Base-by-base conservation (phyloP, 805 yeast genomes). In the Maudiozyma barnettii region DNA sequence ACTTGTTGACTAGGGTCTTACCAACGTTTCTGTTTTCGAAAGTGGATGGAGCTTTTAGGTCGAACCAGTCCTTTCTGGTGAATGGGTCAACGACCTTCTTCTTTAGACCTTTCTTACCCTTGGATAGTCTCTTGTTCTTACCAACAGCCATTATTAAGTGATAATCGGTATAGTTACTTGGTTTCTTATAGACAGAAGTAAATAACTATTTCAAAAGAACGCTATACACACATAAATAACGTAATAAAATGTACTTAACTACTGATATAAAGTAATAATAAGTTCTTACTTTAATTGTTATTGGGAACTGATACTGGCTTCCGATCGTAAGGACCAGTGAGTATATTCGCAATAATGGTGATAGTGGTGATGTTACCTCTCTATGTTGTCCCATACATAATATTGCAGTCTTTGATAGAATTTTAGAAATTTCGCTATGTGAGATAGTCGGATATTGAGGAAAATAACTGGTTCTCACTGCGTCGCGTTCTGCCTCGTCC, bases 71-170 rank as follows among this genome's bases (percentile, higher is more conserved):
- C 79, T 90, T 90, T 77, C 90, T 88, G 82, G 96, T 79, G 91
- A 90, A 91, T 71, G 98, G 97, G 81, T 90, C 98, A 63, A 88
- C 95, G 70, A 86, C 91, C 84, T 83, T 91, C 95, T 91, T 91
- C 95, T 91, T 90, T 75, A 88, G 77, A 70, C 97, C 97, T 77
- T 91, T 91, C 88, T 84, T 84, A 71, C 91, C 91, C 79, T 81
- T 82, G 74, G 79, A 74, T 70, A 79, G 71, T 72, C 83, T 76
- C 82, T 84, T 84, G 74, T 84, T 84, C 79, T 84, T 84, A 68
- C 91, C 91, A 70, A 82, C 86, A 77, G 84, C 88, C 85, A 80
- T 78, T 50, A 46, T 53, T 53, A 21, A 51, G 55, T 54, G 48
- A 39, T 42, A 45, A 44, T 49, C 49, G 51, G 52, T 49, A 41